These are phyloP conservation scores for Vitellaria paradoxa DNA, from an alignment of 179 eudicot genomes.

Conservation along the genomic window DNA sequence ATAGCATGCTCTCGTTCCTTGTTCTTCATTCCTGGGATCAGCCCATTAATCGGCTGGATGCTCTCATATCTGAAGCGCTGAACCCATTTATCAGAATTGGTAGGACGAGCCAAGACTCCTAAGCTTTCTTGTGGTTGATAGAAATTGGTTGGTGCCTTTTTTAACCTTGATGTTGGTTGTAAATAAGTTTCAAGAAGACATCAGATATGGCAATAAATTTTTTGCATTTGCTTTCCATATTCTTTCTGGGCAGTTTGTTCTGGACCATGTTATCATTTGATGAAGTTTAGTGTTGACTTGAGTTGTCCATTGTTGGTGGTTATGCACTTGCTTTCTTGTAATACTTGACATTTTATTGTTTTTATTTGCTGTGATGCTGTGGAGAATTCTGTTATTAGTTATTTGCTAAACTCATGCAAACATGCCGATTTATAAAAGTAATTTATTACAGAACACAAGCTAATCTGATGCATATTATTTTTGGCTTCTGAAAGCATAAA, in stretches of 20 bases:
- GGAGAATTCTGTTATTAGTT: no score
- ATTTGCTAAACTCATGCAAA: no score
- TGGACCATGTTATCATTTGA: neutral
- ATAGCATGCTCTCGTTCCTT: neutral
- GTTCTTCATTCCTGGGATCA: no score
- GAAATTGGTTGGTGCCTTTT: neutral
- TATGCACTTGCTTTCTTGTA: no score
- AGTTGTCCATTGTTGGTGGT: neutral
- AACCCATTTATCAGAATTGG: neutral
- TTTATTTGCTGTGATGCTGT: no score
- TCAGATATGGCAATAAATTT: neutral
- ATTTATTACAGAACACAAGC: no score
- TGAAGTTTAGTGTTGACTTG: neutral
- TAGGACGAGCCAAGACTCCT: neutral
- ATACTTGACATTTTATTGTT: no score
- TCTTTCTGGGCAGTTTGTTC: neutral
- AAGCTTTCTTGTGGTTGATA: neutral
- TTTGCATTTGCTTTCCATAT: neutral
- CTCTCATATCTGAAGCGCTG: no score
- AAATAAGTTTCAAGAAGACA: neutral
- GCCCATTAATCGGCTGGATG: no score
- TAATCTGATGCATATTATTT: no score
- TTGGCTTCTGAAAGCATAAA: neutral
- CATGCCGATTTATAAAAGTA: no score
- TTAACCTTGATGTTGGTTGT: neutral